Evolutionary conservation across 345 rosid species (phyloP).

Genomic region (Schrenkiella parvula): DNA sequence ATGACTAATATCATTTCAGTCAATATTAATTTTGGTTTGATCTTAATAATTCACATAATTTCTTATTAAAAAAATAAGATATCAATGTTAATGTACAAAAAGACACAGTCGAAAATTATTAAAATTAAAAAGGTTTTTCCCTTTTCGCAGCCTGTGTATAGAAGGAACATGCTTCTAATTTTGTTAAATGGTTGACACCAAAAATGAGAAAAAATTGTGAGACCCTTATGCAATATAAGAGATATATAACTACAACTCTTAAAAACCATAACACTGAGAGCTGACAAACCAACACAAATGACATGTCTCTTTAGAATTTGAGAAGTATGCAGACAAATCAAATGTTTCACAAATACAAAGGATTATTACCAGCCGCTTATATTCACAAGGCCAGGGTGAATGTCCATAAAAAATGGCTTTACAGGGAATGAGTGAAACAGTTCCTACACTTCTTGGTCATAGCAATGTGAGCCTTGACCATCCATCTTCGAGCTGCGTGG

Average conservation of each 20-base stretch:
- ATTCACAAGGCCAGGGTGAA: not conserved
- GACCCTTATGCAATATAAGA: not conserved
- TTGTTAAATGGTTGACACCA: no score
- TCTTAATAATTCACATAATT: no score
- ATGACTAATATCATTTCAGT: no score
- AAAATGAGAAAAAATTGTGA: no score
- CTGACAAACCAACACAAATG: not conserved
- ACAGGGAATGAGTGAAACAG: not conserved
- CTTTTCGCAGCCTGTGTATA: no score
- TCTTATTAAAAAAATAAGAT: no score
- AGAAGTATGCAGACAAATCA: not conserved
- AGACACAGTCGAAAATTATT: no score
- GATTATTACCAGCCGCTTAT: conserved; percentile 5
- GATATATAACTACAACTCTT: not conserved
- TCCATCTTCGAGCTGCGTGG: not conserved
- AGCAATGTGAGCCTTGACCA: conserved; percentile 8
- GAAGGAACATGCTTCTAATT: no score
- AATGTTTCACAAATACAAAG: conserved; percentile 9
- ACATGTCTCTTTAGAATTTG: not conserved
- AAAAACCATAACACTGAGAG: not conserved
- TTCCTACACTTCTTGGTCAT: not conserved
- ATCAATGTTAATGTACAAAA: no score
- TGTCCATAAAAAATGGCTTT: not conserved
- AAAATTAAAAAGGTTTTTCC: no score
- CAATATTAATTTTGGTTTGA: no score